Conservation (phyloP, 768 basidiomycete species). For the Peribolospora baueri region DNA sequence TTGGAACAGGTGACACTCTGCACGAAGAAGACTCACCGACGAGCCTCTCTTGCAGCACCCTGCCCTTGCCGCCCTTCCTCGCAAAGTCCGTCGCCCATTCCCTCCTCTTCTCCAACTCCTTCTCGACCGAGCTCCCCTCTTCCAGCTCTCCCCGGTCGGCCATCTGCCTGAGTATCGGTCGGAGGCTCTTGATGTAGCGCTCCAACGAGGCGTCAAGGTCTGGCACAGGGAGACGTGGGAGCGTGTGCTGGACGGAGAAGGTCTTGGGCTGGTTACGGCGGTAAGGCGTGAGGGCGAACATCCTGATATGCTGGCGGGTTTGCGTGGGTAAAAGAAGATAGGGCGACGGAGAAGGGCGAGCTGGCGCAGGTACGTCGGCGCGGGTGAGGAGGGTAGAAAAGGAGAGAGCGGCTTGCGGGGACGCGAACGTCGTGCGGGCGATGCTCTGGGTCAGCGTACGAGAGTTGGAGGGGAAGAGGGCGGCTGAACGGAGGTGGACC, state of each 20-base stretch:
- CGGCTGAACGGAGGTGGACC: too few species aligned
- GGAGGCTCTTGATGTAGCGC: conserved; percentile 49
- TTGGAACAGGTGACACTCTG: conserved; percentile 3
- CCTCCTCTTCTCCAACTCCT: conserved; percentile 31
- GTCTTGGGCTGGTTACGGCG: conserved; percentile 16
- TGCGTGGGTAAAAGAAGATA: too few species aligned
- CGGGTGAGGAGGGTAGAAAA: too few species aligned
- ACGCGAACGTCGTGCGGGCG: too few species aligned
- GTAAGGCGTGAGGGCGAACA: conserved; percentile 16
- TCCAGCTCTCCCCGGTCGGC: conserved; percentile 27
- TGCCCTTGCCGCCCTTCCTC: conserved; percentile 33
- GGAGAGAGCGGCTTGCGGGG: too few species aligned
- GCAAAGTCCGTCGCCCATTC: conserved; percentile 47
- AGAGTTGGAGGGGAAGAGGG: too few species aligned
- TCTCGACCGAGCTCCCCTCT: conserved; percentile 26
- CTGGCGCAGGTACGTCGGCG: too few species aligned
- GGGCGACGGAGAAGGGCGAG: too few species aligned
- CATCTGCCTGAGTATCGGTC: conserved; percentile 55
- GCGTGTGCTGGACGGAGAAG: conserved; percentile 16
- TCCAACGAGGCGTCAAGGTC: conserved; percentile 48
- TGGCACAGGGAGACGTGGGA: conserved; percentile 63
- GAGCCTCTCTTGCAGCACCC: conserved; percentile 43
- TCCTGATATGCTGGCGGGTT: conserved; percentile 3
- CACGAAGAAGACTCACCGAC: conserved; percentile 28
- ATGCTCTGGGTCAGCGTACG: too few species aligned